Percentiles rank a stretch among this genome's conserved stretches.
Conservation (phyloP, 441 rosid species). For the Populus hybrid region DNA sequence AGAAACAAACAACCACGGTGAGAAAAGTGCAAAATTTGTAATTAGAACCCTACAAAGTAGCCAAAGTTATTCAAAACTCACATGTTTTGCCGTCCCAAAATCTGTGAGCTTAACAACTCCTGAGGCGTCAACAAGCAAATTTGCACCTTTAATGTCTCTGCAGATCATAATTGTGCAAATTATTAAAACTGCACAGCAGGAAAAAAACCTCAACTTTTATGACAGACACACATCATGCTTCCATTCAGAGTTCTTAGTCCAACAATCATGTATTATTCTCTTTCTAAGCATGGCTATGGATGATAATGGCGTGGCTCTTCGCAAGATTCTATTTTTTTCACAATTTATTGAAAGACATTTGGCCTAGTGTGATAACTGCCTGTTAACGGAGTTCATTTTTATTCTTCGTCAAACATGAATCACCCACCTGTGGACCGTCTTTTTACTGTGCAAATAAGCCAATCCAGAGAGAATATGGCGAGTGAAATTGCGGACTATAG, state of each 20-base stretch:
- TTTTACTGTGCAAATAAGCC: constrained; percentile 79
- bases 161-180: constrained; percentile 20
- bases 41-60: background rate
- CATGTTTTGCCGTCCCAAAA: constrained; percentile 71
- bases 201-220: constrained; percentile 5
- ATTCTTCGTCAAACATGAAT: background rate
- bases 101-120: constrained; percentile 65
- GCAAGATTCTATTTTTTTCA: background rate
- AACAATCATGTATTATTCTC: background rate
- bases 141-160: constrained; percentile 83
- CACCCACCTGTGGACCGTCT: constrained; percentile 96
- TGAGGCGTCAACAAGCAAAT: constrained; percentile 61
- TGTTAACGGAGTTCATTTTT: background rate
- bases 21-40: background rate
- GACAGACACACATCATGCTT: constrained; percentile 8
- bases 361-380: background rate
- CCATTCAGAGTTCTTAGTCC: background rate
- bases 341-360: constrained; percentile 4
- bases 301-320: background rate
- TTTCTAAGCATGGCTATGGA: background rate
- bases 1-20: background rate
- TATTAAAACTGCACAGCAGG: background rate
- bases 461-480: constrained; percentile 89
- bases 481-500: constrained; percentile 87
- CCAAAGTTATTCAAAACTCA: constrained; percentile 23